Conservation (phyloP, 257 asterid species). For the Ophiorrhiza pumila region DNA sequence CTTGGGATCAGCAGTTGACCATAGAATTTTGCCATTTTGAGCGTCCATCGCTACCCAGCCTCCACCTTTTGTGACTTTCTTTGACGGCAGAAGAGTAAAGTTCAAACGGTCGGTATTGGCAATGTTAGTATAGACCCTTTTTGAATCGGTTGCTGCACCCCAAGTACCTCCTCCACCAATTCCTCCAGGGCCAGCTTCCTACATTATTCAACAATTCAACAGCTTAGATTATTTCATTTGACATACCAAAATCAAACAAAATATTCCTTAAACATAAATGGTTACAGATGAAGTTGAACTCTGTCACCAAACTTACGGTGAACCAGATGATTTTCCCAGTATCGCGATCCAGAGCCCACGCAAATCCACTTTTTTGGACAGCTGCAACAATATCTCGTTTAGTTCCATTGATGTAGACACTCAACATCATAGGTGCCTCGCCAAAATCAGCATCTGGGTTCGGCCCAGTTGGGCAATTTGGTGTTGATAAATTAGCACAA, state of each 20-base stretch:
- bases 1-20: constrained; percentile 56
- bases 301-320: constrained; percentile 33
- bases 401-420: constrained; percentile 12
- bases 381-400: constrained; percentile 33
- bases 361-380: constrained; percentile 58
- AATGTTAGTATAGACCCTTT: constrained; percentile 45
- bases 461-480: constrained; percentile 51
- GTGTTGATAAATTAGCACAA: constrained; percentile 27
- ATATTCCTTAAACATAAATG: background rate
- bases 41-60: constrained; percentile 60
- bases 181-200: constrained; percentile 59
- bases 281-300: too few relatives aligned
- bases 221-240: too few relatives aligned
- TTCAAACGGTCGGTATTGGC: constrained; percentile 25
- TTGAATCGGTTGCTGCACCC: constrained; percentile 53
- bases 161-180: constrained; percentile 43
- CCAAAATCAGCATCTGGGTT: constrained; percentile 52
- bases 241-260: background rate
- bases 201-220: background rate
- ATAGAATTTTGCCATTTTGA: constrained; percentile 33
- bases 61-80: constrained; percentile 37
- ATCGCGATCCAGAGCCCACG: constrained; percentile 44
- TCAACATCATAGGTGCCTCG: constrained; percentile 55
- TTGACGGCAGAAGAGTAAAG: constrained; percentile 38
- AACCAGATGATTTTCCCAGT: constrained; percentile 44